Evolutionary conservation across 192 early-diverging fungal genomes (phyloP), one percentile per base, ranked within the genome.

Genomic region (Entophlyctis helioformis): DNA sequence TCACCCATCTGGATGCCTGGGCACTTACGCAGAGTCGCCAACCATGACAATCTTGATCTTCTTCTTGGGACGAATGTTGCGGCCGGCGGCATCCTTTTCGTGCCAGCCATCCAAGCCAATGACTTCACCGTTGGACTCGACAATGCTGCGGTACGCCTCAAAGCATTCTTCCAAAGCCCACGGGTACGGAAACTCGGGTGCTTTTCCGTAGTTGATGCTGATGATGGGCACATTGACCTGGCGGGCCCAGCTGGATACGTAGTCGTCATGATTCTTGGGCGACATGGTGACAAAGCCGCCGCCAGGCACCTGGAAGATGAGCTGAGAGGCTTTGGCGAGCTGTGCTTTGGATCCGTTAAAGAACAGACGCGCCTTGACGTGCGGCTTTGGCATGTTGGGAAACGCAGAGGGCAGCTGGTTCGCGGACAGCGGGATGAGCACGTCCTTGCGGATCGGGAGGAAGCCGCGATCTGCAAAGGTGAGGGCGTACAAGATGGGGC

Each of bases 171-270:
- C 80, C 19, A 93, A 56, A 0, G 82, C 86, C 39, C 74, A 85
- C 1, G 94, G 94, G 52, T 87, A 98, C n/a, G 94, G 94, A 41
- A 75, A 77, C 60, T 95, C 94, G 28, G 91, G 94, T 6, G 89
- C 87, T 60, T 97, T 97, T 41, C 83, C 87, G 45, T 97, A 97
- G 51, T 97, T 78, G 36, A 97, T 67, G 43, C 78, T 79, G 24
- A 90, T 54, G 10, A 97, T 76, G 1, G 87, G 83, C 0, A 85
- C 53, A 9, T 67, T 62, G 1, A 82, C 83, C 28, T 66, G 62
- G 19, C 69, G 64, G n/a, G 91, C 87, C 85, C 85, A 93, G 1
- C 60, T 62, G 23, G 83, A 74, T 32, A 89, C 47, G 49, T 89
- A 83, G 45, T 92, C 88, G 44, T 86, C 81, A 38, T 97, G 93